Conservation (phyloP, 176 grass and related monocot genomes). For the Triticum turgidum region DNA sequence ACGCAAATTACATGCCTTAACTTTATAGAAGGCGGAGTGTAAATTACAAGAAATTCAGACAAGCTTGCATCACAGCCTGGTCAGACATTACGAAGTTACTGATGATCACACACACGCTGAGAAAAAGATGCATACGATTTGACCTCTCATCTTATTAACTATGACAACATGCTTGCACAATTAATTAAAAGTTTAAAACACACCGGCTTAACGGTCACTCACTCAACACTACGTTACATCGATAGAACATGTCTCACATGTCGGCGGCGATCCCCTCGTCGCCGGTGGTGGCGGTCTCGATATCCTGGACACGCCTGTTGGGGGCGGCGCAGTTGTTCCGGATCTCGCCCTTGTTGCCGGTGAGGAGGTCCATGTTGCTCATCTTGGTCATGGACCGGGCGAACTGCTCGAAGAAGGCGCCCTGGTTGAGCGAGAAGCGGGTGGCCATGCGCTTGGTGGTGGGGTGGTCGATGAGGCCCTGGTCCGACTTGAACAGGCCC, state of each 20-base stretch:
- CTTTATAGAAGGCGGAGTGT: no score
- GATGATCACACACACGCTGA: no score
- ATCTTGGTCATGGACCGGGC: conserved; percentile 41
- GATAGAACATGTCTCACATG: background rate
- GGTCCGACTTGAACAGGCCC: conserved; percentile 48
- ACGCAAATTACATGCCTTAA: no score
- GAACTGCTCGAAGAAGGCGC: conserved; percentile 52
- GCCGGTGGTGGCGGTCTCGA: background rate
- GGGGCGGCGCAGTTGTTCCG: conserved; percentile 24
- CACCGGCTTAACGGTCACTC: background rate
- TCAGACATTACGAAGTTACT: no score
- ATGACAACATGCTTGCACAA: background rate
- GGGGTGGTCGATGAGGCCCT: conserved; percentile 27
- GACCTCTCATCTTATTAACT: background rate
- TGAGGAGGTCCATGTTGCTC: conserved; percentile 42
- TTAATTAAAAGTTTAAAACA: background rate
- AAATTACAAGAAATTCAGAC: no score
- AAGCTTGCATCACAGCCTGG: no score
- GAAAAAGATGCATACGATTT: background rate
- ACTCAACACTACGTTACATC: background rate
- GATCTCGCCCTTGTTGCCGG: conserved; percentile 43
- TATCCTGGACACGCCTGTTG: background rate
- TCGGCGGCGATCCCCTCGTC: background rate
- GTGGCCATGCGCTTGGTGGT: conserved; percentile 22
- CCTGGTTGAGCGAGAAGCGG: conserved; percentile 34